These are phyloP conservation scores for Eragrostis tef DNA, from an alignment of 202 grass and related monocot genomes.

Conservation along the genomic window DNA sequence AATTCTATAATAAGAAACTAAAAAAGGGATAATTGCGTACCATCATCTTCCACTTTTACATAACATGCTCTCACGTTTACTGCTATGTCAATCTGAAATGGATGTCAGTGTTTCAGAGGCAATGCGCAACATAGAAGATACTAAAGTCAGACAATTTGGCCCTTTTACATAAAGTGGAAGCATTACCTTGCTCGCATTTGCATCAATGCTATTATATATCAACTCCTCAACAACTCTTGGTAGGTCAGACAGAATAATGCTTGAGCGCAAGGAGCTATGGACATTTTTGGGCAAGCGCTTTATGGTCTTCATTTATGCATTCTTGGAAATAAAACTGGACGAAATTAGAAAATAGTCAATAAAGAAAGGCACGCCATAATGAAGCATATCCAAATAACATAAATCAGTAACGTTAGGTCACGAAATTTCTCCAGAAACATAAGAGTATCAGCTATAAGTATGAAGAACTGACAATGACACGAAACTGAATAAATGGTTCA, in stretches of 20 bases:
- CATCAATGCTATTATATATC: slow-evolving; percentile 86
- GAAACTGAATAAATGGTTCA: not conserved
- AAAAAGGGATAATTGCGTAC: slow-evolving; percentile 43
- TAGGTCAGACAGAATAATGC: slow-evolving; percentile 71
- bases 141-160: not conserved
- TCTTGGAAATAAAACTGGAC: not conserved
- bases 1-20: slow-evolving; percentile 20
- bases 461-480: not conserved
- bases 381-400: slow-evolving; percentile 4
- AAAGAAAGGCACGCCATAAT: not conserved
- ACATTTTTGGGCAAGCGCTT: slow-evolving; percentile 61
- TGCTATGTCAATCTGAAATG: slow-evolving; percentile 73
- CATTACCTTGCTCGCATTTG: slow-evolving; percentile 70
- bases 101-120: not conserved
- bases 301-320: slow-evolving; percentile 67
- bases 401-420: not conserved
- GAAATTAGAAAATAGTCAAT: slow-evolving; percentile 21
- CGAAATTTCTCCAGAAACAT: not conserved
- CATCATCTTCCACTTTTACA: slow-evolving; percentile 92
- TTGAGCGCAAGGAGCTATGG: slow-evolving; percentile 70
- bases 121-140: slow-evolving; percentile 14
- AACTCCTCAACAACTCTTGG: slow-evolving; percentile 87
- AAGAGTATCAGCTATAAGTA: not conserved
- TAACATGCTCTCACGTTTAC: slow-evolving; percentile 72
- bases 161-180: slow-evolving; percentile 6